Evolutionary conservation across 2,329 filamentous ascomycete species (phyloP).

Genomic region (Diaporthe citriasiana): DNA sequence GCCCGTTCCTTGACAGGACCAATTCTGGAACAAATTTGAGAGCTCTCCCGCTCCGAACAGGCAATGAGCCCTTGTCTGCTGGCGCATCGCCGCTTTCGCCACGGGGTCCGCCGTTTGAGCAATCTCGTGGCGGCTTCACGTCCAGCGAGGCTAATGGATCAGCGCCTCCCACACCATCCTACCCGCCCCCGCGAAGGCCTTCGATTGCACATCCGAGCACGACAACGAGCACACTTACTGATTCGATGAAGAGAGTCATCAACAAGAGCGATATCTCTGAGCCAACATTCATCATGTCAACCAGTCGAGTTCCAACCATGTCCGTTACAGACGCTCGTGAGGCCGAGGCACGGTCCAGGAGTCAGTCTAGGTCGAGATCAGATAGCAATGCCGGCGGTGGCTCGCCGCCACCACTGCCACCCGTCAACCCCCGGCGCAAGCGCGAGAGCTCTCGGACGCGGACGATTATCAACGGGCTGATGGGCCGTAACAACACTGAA

Average conservation of each 20-base stretch:
- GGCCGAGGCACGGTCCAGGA: constrained; percentile 51
- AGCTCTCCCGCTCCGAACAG: constrained; percentile 50
- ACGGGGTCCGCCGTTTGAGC: constrained; percentile 47
- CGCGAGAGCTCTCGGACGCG: constrained; percentile 56
- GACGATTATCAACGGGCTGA: constrained; percentile 56
- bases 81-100: constrained; percentile 64
- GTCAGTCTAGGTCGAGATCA: constrained; percentile 56
- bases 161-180: constrained; percentile 50
- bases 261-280: constrained; percentile 66
- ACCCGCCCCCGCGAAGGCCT: constrained; percentile 52
- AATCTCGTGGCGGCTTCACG: constrained; percentile 52
- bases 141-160: constrained; percentile 49
- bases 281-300: constrained; percentile 62
- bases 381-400: constrained; percentile 53
- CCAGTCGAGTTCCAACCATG: constrained; percentile 60
- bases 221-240: constrained; percentile 52
- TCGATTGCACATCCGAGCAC: constrained; percentile 49
- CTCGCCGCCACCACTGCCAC: constrained; percentile 65
- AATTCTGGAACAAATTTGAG: constrained; percentile 52
- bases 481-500: constrained; percentile 54
- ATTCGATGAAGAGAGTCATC: constrained; percentile 58
- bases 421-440: constrained; percentile 70
- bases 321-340: constrained; percentile 43
- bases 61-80: constrained; percentile 52
- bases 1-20: constrained; percentile 48